Evolutionary conservation across 495 filamentous ascomycete species (phyloP).

Genomic region (Neurospora sp.): DNA sequence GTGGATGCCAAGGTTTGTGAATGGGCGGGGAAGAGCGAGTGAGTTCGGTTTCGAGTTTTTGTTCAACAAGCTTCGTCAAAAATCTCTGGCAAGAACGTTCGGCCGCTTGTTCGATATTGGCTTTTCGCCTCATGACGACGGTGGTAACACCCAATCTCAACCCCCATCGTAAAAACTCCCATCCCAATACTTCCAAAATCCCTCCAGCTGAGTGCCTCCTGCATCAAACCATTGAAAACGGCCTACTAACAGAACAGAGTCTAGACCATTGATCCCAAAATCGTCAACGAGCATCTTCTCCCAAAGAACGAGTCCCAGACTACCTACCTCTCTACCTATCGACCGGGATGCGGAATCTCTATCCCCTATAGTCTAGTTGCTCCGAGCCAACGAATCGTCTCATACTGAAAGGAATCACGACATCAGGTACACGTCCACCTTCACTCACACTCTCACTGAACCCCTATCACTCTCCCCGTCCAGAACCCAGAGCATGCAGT

Average conservation of each 20-base stretch:
- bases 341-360: not conserved
- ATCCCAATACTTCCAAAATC: not conserved
- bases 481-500: not conserved
- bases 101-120: not conserved
- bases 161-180: no score
- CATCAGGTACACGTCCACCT: not conserved
- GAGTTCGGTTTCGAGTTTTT: not conserved
- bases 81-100: not conserved
- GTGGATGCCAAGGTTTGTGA: not conserved
- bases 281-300: not conserved
- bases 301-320: not conserved
- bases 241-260: not conserved
- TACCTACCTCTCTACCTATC: not conserved
- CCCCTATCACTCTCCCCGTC: not conserved
- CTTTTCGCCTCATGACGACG: not conserved
- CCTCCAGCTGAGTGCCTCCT: not conserved
- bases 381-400: not conserved
- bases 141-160: not conserved
- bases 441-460: not conserved
- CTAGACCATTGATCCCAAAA: not conserved
- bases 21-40: not conserved
- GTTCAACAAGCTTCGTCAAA: not conserved
- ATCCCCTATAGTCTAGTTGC: not conserved
- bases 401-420: not conserved
- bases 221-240: not conserved